A percentile compares a stretch with the other conserved stretches of the same genome.
phyloP scores from a whole-genome alignment of 2,329 filamentous ascomycete species.

The Penicillium psychrosexuale region DNA sequence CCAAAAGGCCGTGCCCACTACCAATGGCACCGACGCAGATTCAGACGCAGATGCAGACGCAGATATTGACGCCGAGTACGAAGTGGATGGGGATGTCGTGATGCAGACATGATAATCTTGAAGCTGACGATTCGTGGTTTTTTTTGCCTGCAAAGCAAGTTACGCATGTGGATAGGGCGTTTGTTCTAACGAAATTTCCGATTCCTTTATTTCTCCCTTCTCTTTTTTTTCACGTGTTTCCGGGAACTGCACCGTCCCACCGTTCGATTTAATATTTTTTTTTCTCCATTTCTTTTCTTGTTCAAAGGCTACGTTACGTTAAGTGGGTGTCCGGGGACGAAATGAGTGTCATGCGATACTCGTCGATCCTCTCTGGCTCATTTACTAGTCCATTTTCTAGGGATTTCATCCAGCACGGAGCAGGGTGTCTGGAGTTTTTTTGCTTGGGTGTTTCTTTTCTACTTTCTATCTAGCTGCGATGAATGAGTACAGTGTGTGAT shows the following conservation, averaged over 20 bases:
- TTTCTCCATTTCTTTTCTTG: not conserved
- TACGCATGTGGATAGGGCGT: conserved; percentile 29
- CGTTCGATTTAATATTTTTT: conserved; percentile 3
- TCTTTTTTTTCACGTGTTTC: conserved; percentile 2
- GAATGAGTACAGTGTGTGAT: conserved; percentile 11
- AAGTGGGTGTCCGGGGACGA: not conserved
- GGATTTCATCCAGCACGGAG: conserved; percentile 21
- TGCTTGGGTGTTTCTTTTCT: conserved; percentile 9
- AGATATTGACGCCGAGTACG: conserved; percentile 26
- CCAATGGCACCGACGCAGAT: conserved; percentile 22
- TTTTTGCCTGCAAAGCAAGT: conserved; percentile 10
- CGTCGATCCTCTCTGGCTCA: not conserved
- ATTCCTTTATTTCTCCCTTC: conserved; percentile 6
- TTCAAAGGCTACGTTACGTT: not conserved
- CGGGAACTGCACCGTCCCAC: not conserved
- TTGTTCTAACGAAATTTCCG: conserved; percentile 12
- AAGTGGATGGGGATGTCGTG: conserved; percentile 26
- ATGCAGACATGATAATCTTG: conserved; percentile 29
- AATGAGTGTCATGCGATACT: not conserved
- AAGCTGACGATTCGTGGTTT: conserved; percentile 1
- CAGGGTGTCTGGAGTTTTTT: conserved; percentile 16
- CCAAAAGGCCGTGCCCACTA: conserved; percentile 8
- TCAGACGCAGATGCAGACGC: conserved; percentile 27
- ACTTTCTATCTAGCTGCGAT: conserved; percentile 5
- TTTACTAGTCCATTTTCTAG: conserved; percentile 7